Base-by-base conservation (phyloP, 2,329 filamentous ascomycete species). In the Penicillium sp. region DNA sequence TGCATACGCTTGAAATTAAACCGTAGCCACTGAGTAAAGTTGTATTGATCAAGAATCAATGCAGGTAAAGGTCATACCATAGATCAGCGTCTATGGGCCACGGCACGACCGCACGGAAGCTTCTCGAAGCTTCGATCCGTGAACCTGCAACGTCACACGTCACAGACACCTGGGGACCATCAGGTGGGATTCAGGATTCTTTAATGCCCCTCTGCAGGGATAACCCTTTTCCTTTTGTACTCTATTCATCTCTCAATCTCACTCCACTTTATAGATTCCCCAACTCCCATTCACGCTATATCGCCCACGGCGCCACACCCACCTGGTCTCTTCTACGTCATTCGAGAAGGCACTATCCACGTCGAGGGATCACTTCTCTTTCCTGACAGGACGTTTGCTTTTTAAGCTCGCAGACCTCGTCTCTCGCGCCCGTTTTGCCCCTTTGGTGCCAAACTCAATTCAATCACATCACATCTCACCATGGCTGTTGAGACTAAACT, bases 401-500 rank as follows among this genome's bases (percentile, higher is more conserved):
- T 46, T 58, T 56, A 59, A 55, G 23, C 3, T 24, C 12, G 6
- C 39, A 42, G 12, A 24, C 28, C 41, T 18, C 21, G 7, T 41
- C 46, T 28, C 24, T 23, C 42, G 26, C 41, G 31, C 34, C 16
- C 36, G 23, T 1, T 42, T 46, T 47, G n/a, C 23, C 49, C 24
- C 33, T 29, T 44, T 26, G 13, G 2, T 31, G n/a, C 39, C 58
- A 51, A 54, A 21, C 36, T 51, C 48, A 57, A 58, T 43, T 52
- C 47, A 51, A 53, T 29, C 47, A 49, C 41, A 29, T 16, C 43
- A 52, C 41, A 45, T 31, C 24, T 31, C 74, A 84, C 64, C 62
- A 96, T 97, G 93, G 90, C 95, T 64, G 88, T 90, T 66, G 93
- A 97, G 79, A 94, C 89, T 48, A 96, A 95, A 76, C 86, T 97